Conservation (phyloP, 306 rosid species). For the Canavalia gladiata region DNA sequence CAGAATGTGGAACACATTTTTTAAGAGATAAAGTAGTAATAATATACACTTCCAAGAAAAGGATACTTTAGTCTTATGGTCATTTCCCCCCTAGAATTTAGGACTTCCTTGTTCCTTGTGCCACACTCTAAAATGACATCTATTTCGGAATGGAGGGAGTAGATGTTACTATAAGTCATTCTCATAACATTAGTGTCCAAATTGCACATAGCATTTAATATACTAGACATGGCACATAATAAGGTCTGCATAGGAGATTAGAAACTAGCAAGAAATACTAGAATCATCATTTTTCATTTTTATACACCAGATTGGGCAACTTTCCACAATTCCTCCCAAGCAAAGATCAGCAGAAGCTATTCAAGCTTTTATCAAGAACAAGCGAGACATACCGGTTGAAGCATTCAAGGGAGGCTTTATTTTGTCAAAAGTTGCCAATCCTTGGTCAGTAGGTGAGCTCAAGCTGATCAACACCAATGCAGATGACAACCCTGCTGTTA, state of each 20-base stretch:
- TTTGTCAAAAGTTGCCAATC: conserved; percentile 75
- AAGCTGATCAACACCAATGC: conserved; percentile 67
- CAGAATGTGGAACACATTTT: conserved; percentile 1
- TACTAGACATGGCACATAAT: background rate
- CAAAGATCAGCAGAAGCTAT: conserved; percentile 80
- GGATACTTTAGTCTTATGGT: background rate
- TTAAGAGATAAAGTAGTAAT: background rate
- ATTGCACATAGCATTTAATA: background rate
- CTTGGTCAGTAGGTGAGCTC: conserved; percentile 83
- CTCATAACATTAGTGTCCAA: conserved; percentile 5
- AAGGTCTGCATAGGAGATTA: conserved; percentile 6
- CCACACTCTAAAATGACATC: no score
- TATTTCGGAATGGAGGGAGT: no score
- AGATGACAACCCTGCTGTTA: conserved; percentile 79
- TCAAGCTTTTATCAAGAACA: conserved; percentile 60
- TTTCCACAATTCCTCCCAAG: conserved; percentile 90
- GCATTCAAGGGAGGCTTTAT: conserved; percentile 92
- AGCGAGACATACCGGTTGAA: conserved; percentile 74
- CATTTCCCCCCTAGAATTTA: background rate
- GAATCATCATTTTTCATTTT: conserved; percentile 31
- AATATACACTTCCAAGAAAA: background rate
- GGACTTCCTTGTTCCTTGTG: no score
- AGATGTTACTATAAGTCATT: background rate
- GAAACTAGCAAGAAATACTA: conserved; percentile 12
- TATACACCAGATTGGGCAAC: conserved; percentile 84